Conservation (phyloP, 2,329 filamentous ascomycete genomes). For the Cercospora berteroae region DNA sequence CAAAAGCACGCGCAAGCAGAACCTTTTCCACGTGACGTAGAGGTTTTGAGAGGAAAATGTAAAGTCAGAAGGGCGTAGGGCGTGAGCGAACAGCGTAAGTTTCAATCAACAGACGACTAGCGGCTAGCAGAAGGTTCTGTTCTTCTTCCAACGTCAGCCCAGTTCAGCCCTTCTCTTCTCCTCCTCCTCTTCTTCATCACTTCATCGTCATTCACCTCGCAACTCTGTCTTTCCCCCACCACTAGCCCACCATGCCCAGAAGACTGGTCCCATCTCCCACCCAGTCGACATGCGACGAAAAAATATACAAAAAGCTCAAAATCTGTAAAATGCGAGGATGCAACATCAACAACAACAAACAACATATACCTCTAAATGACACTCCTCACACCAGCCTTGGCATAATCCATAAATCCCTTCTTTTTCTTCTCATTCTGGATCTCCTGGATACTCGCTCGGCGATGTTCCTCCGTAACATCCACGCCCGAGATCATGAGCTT, state of each 20-base stretch:
- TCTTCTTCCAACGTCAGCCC: not conserved
- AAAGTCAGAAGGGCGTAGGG: not conserved
- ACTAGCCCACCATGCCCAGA: not conserved
- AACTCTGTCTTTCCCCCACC: not conserved
- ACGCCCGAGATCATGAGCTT: slow-evolving; percentile 29
- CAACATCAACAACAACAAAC: not conserved
- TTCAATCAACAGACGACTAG: not conserved
- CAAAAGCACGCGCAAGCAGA: too few species aligned
- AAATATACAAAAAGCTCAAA: not conserved
- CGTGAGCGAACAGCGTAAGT: not conserved
- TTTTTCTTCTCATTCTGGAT: slow-evolving; percentile 35
- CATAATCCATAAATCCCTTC: slow-evolving; percentile 18
- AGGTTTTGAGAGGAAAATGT: too few species aligned
- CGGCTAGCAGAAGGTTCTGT: not conserved
- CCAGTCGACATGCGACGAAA: not conserved
- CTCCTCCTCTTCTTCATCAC: not conserved
- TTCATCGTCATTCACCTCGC: not conserved
- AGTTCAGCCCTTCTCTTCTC: not conserved
- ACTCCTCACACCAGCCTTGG: slow-evolving; percentile 1
- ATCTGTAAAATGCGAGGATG: not conserved
- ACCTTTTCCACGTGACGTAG: too few species aligned
- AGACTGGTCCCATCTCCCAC: not conserved
- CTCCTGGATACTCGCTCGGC: slow-evolving; percentile 36
- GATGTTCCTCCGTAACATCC: slow-evolving; percentile 31
- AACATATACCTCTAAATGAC: slow-evolving; percentile 8